phyloP scores from a whole-genome alignment of 306 rosid species.

The Cucumis sativus region Cucumber_9930_V3 NC_026659.2:18394501-18395000 shows the following conservation, averaged over 20 bases:
- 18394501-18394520: no score
- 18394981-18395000: not conserved
- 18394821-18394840: not conserved
- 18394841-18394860: not conserved
- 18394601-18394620: no score
- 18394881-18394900: not conserved
- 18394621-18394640: not conserved
- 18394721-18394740: not conserved
- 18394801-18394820: not conserved
- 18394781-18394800: not conserved
- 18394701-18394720: not conserved
- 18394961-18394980: slow-evolving; percentile 39
- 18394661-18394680: not conserved
- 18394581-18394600: no score
- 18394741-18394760: not conserved
- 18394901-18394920: slow-evolving; percentile 15
- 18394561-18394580: no score
- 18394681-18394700: not conserved
- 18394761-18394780: not conserved
- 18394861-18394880: not conserved
- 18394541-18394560: no score
- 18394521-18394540: no score
- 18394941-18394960: slow-evolving; percentile 52
- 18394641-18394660: not conserved
- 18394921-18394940: slow-evolving; percentile 25